Evolutionary conservation across 345 rosid genomes (phyloP).

Genomic region (Gossypium raimondii): DNA sequence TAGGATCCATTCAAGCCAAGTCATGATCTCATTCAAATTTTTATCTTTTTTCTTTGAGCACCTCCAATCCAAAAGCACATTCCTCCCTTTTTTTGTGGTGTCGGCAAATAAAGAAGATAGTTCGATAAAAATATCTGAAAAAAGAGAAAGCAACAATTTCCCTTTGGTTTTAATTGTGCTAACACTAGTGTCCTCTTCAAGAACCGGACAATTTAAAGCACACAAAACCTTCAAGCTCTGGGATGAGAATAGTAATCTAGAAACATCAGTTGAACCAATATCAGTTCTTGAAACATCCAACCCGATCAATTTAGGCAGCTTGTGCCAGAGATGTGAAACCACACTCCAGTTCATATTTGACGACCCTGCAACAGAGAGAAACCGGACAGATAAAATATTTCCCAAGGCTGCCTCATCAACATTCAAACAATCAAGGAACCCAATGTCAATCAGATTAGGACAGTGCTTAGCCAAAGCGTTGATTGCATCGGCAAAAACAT

Average conservation of each 20-base stretch:
- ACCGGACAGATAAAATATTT: slow-evolving; percentile 47
- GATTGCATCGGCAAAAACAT: slow-evolving; percentile 63
- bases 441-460: slow-evolving; percentile 53
- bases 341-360: slow-evolving; percentile 70
- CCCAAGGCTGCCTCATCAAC: slow-evolving; percentile 68
- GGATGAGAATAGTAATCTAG: slow-evolving; percentile 59
- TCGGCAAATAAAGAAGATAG: slow-evolving; percentile 56
- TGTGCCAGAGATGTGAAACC: slow-evolving; percentile 61
- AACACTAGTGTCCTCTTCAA: slow-evolving; percentile 56
- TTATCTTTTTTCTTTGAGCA: slow-evolving; percentile 36
- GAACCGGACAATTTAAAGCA: slow-evolving; percentile 61
- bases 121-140: slow-evolving; percentile 52
- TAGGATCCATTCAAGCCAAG: slow-evolving; percentile 74
- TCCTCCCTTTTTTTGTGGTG: slow-evolving; percentile 41
- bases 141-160: slow-evolving; percentile 54
- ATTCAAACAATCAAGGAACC: slow-evolving; percentile 65
- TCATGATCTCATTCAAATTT: slow-evolving; percentile 52
- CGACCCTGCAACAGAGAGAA: slow-evolving; percentile 81
- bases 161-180: slow-evolving; percentile 47
- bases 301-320: slow-evolving; percentile 57
- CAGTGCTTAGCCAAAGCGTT: slow-evolving; percentile 68
- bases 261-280: slow-evolving; percentile 50
- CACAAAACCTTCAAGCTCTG: slow-evolving; percentile 67
- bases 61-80: slow-evolving; percentile 57
- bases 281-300: slow-evolving; percentile 86